A percentile compares a stretch with the other conserved stretches of the same genome.
Conservation (phyloP, 768 basidiomycete genomes). For the Naematelia aurantialba region DNA sequence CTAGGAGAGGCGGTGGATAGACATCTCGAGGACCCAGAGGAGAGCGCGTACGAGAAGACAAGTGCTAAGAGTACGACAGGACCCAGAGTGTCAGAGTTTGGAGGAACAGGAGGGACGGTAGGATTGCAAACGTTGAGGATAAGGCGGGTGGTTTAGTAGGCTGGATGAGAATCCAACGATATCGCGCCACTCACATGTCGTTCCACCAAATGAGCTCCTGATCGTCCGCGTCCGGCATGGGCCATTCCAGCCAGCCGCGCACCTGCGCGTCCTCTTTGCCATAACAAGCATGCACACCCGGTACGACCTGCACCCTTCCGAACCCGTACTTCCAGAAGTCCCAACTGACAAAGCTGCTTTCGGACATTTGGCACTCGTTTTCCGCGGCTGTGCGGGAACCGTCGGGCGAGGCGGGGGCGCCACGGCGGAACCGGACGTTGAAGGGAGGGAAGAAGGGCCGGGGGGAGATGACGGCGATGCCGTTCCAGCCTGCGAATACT, state of each 20-base stretch:
- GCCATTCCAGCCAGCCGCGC: conserved; percentile 42
- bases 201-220: conserved; percentile 31
- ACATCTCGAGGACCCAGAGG: too few relatives aligned
- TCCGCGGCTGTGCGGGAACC: conserved; percentile 11
- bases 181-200: conserved; percentile 32
- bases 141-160: neutral
- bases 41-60: too few relatives aligned
- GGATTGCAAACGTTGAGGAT: neutral
- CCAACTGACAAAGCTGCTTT: conserved; percentile 41
- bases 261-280: conserved; percentile 42
- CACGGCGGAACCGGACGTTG: conserved; percentile 49
- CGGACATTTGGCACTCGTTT: conserved; percentile 40
- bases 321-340: conserved; percentile 47
- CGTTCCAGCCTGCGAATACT: conserved; percentile 50
- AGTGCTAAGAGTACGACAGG: too few relatives aligned
- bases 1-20: too few relatives aligned
- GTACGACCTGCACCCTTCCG: conserved; percentile 32
- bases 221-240: conserved; percentile 12
- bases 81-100: too few relatives aligned
- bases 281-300: conserved; percentile 42
- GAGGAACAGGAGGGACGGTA: neutral
- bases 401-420: conserved; percentile 13
- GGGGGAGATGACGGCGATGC: conserved; percentile 44
- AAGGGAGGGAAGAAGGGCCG: conserved; percentile 46
- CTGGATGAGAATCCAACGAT: neutral